Percentiles rank a stretch among this genome's conserved stretches.
phyloP scores from a whole-genome alignment of 2,329 filamentous ascomycete genomes.

The Proliferodiscus dingleyae region DNA sequence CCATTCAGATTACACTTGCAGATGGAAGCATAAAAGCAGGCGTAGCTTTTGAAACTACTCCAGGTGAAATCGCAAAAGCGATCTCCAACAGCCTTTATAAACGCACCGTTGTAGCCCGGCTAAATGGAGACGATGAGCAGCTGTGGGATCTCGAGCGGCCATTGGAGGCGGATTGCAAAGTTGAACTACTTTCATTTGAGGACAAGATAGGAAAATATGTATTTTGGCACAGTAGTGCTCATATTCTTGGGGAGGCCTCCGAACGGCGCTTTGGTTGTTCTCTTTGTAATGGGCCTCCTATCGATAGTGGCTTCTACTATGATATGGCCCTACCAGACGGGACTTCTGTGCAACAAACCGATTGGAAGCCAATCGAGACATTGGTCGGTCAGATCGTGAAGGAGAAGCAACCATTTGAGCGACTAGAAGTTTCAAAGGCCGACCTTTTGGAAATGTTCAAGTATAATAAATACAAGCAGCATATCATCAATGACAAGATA shows the following conservation, averaged over 20 bases:
- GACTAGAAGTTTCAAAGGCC: constrained; percentile 82
- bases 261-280: constrained; percentile 88
- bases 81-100: constrained; percentile 84
- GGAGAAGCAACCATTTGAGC: constrained; percentile 93
- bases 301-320: constrained; percentile 92
- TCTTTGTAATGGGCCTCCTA: constrained; percentile 89
- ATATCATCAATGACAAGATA: constrained; percentile 93
- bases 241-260: constrained; percentile 90
- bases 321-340: constrained; percentile 83
- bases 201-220: constrained; percentile 73
- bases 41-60: constrained; percentile 88
- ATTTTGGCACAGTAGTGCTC: constrained; percentile 96
- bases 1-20: constrained; percentile 68
- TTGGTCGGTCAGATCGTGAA: constrained; percentile 83
- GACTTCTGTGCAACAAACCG: constrained; percentile 63
- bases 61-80: constrained; percentile 67
- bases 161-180: constrained; percentile 78
- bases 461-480: constrained; percentile 97
- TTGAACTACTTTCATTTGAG: constrained; percentile 82
- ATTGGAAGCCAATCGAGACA: constrained; percentile 81
- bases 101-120: constrained; percentile 78
- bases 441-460: constrained; percentile 93
- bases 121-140: constrained; percentile 65
- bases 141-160: constrained; percentile 93
- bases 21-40: constrained; percentile 68